Evolutionary conservation across 2,329 filamentous ascomycete species (phyloP).

Genomic region (Xylaria sp.): DNA sequence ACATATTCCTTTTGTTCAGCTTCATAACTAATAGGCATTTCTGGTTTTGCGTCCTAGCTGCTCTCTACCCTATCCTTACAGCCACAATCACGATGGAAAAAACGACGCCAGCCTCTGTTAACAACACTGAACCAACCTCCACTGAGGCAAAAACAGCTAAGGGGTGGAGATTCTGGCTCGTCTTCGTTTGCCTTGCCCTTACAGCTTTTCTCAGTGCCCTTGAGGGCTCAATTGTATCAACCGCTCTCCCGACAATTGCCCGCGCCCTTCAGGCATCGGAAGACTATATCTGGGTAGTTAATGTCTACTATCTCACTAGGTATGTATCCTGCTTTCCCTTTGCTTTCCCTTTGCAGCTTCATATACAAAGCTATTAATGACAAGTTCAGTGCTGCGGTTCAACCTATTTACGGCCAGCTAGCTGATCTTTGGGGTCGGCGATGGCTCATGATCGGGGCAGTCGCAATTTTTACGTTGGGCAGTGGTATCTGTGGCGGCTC

Average conservation of each 20-base stretch:
- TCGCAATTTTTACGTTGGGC: conserved; percentile 57
- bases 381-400: conserved; percentile 49
- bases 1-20: too few species aligned
- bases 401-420: conserved; percentile 57
- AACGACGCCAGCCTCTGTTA: conserved; percentile 7
- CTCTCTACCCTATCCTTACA: too few species aligned
- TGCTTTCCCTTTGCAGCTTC: conserved; percentile 29
- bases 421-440: conserved; percentile 60
- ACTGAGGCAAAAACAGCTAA: conserved; percentile 14
- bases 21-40: too few species aligned
- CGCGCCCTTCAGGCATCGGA: conserved; percentile 28
- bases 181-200: conserved; percentile 28
- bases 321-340: conserved; percentile 25
- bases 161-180: conserved; percentile 31
- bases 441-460: conserved; percentile 49
- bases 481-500: conserved; percentile 57
- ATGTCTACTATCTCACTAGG: conserved; percentile 39
- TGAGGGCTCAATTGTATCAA: conserved; percentile 36
- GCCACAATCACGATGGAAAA: too few species aligned
- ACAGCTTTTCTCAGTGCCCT: conserved; percentile 35
- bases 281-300: conserved; percentile 37
- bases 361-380: too few species aligned
- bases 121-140: not conserved
- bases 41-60: too few species aligned
- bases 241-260: conserved; percentile 34